Conservation (phyloP, 106 monocot species). For the Dioscorea zingiberensis region DNA sequence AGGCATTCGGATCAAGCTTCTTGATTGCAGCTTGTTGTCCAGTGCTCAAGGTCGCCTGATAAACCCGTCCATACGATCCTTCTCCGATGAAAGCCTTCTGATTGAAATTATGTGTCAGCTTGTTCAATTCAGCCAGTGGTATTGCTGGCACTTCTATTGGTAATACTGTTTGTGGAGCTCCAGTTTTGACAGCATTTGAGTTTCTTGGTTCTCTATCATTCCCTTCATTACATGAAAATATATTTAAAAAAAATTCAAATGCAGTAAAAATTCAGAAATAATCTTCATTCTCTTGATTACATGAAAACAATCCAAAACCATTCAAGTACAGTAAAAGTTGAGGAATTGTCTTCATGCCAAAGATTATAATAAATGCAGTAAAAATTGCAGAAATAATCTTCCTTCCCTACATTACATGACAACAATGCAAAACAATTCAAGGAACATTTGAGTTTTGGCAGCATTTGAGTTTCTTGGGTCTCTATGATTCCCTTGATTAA, state of each 20-base stretch:
- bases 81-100: constrained; percentile 73
- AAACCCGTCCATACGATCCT: constrained; percentile 86
- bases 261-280: not conserved
- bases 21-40: constrained; percentile 69
- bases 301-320: not conserved
- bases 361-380: not conserved
- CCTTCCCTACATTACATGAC: no score
- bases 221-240: constrained; percentile 13
- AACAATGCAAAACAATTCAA: not conserved
- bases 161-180: constrained; percentile 45
- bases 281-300: not conserved
- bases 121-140: constrained; percentile 55
- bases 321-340: not conserved
- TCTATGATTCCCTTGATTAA: constrained; percentile 29
- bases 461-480: constrained; percentile 40
- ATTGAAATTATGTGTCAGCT: constrained; percentile 56
- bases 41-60: constrained; percentile 36
- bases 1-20: constrained; percentile 57
- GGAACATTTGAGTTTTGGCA: not conserved
- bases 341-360: no score
- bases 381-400: not conserved
- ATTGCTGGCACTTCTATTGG: constrained; percentile 74
- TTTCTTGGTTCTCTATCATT: constrained; percentile 42
- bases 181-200: constrained; percentile 24
- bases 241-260: not conserved